Conservation (phyloP, 371 early-diverging fungal species). For the Mortierella sp. region DNA sequence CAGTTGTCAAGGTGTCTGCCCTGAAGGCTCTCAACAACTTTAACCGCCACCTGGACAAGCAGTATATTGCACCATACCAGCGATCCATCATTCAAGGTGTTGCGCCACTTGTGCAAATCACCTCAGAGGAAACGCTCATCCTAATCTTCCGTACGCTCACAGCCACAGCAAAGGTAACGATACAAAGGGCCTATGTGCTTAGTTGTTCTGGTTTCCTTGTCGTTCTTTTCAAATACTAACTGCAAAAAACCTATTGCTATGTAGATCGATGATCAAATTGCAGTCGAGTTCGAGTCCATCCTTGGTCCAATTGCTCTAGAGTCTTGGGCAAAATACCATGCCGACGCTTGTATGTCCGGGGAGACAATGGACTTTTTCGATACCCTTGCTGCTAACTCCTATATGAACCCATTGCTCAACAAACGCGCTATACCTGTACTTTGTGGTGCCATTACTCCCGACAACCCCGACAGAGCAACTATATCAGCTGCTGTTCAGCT, state of each 20-base stretch:
- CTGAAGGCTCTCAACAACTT: conserved; percentile 84
- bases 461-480: conserved; percentile 44
- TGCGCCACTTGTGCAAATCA: conserved; percentile 70
- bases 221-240: background rate
- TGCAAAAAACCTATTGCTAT: no score
- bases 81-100: conserved; percentile 79
- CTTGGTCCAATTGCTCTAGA: conserved; percentile 81
- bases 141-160: conserved; percentile 86
- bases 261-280: conserved; percentile 75
- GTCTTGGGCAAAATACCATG: conserved; percentile 81
- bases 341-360: conserved; percentile 76
- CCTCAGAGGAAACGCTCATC: conserved; percentile 83
- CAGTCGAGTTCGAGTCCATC: conserved; percentile 79
- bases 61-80: conserved; percentile 74
- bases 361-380: conserved; percentile 87
- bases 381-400: conserved; percentile 77
- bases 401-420: conserved; percentile 73
- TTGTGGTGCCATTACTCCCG: conserved; percentile 52
- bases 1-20: conserved; percentile 85
- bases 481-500: conserved; percentile 81
- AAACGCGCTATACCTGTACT: conserved; percentile 82
- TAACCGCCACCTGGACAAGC: conserved; percentile 71
- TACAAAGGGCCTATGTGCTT: no score
- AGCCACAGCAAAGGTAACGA: conserved; percentile 73
- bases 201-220: background rate